Conservation (phyloP, 2,329 filamentous ascomycete genomes). For the Botrytis sinoallii region DNA sequence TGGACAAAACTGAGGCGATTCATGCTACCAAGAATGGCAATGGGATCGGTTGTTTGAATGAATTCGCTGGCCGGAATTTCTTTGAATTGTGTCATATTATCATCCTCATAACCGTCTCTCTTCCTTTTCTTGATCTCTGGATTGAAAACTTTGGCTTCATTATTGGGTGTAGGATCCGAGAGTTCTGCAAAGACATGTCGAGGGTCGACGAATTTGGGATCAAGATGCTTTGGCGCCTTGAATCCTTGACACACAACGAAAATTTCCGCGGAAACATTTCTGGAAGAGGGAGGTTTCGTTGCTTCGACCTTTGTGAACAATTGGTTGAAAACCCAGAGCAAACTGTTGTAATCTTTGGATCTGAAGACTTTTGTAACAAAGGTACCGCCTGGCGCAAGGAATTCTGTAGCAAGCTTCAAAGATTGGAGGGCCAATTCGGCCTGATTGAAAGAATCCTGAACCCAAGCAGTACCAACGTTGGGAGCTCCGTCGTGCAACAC, state of each 20-base stretch:
- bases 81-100: conserved; percentile 89
- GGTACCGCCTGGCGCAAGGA: conserved; percentile 80
- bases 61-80: conserved; percentile 87
- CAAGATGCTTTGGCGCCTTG: conserved; percentile 91
- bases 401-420: conserved; percentile 91
- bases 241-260: conserved; percentile 96
- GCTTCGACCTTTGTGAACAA: conserved; percentile 93
- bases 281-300: conserved; percentile 91
- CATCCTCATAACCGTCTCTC: conserved; percentile 96
- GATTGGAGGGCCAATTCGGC: conserved; percentile 88
- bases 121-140: conserved; percentile 97
- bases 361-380: conserved; percentile 98
- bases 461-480: conserved; percentile 97
- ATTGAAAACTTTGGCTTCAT: conserved; percentile 97
- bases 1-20: conserved; percentile 85
- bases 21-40: conserved; percentile 80
- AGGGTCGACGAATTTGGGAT: conserved; percentile 88
- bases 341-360: conserved; percentile 92
- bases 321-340: conserved; percentile 97
- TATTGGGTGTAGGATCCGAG: conserved; percentile 81
- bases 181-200: conserved; percentile 89
- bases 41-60: conserved; percentile 89
- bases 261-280: conserved; percentile 96
- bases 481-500: conserved; percentile 96
- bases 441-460: conserved; percentile 97